Conservation (phyloP, 306 rosid species). For the Spatholobus suberectus region DNA sequence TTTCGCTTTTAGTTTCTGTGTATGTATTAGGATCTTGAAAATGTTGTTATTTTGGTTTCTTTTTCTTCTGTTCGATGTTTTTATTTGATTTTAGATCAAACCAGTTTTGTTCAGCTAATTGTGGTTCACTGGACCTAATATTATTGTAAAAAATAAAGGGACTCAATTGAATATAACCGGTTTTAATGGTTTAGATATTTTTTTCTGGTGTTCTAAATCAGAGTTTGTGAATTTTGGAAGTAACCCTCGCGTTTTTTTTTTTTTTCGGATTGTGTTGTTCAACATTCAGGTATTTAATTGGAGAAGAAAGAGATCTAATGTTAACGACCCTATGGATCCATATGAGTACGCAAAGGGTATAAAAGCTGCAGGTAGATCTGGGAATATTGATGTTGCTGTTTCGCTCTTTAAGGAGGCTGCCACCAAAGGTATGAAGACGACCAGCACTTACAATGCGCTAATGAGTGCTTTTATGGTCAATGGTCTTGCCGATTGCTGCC, state of each 20-base stretch:
- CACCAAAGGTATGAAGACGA: constrained; percentile 52
- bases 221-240: background rate
- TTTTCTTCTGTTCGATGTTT: background rate
- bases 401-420: constrained; percentile 70
- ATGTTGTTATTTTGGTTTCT: background rate
- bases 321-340: constrained; percentile 43
- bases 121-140: background rate
- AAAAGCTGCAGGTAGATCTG: constrained; percentile 62
- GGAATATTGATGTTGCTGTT: constrained; percentile 61
- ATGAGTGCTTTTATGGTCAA: constrained; percentile 77
- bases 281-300: constrained; percentile 69
- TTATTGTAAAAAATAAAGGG: background rate
- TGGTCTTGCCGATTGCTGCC: constrained; percentile 61
- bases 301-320: constrained; percentile 52
- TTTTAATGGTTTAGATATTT: background rate
- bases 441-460: constrained; percentile 73
- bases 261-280: background rate
- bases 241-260: background rate
- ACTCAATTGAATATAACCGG: background rate
- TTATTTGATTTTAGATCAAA: background rate
- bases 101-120: background rate
- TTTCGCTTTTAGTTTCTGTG: background rate
- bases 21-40: background rate
- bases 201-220: background rate
- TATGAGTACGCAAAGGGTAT: constrained; percentile 75